Conservation (phyloP, 2,329 filamentous ascomycete species). For the Celoporthe dispersa region DNA sequence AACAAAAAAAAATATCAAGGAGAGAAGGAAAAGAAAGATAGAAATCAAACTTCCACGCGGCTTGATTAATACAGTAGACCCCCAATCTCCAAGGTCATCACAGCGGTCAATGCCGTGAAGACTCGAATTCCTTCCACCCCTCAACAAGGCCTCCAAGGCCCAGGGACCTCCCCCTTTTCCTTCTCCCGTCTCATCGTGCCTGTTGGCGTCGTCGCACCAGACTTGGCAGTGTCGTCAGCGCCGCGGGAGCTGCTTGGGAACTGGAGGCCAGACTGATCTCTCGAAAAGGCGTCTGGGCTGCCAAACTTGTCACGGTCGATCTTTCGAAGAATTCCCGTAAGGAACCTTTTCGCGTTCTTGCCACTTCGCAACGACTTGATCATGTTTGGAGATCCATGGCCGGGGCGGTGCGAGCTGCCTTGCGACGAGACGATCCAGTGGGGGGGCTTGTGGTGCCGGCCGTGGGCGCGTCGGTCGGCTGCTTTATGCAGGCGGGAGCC, state of each 20-base stretch:
- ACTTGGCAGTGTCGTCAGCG: constrained; percentile 13
- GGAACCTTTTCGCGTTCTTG: constrained; percentile 47
- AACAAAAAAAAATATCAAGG: not conserved
- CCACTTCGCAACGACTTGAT: constrained; percentile 39
- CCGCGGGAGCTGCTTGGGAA: constrained; percentile 2
- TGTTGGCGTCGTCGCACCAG: constrained; percentile 24
- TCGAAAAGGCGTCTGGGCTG: constrained; percentile 36
- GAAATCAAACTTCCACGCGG: not conserved
- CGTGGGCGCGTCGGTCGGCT: constrained; percentile 22
- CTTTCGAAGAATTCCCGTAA: constrained; percentile 48
- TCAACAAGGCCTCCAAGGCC: constrained; percentile 30
- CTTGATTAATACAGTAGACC: constrained; percentile 5
- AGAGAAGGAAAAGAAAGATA: too few species aligned
- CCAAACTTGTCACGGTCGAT: constrained; percentile 30
- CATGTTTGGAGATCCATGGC: constrained; percentile 10
- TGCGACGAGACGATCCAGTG: constrained; percentile 5
- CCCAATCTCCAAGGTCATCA: not conserved
- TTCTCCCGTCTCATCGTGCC: constrained; percentile 34
- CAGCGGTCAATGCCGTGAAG: constrained; percentile 22
- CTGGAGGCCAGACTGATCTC: constrained; percentile 6
- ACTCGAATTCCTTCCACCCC: constrained; percentile 26
- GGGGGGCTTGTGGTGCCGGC: constrained; percentile 12
- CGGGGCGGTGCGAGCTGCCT: not conserved
- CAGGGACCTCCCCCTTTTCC: constrained; percentile 36
- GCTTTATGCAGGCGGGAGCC: constrained; percentile 33